Conservation (phyloP, 1,284 basidiomycete genomes). For the Tremellales sp. region DNA sequence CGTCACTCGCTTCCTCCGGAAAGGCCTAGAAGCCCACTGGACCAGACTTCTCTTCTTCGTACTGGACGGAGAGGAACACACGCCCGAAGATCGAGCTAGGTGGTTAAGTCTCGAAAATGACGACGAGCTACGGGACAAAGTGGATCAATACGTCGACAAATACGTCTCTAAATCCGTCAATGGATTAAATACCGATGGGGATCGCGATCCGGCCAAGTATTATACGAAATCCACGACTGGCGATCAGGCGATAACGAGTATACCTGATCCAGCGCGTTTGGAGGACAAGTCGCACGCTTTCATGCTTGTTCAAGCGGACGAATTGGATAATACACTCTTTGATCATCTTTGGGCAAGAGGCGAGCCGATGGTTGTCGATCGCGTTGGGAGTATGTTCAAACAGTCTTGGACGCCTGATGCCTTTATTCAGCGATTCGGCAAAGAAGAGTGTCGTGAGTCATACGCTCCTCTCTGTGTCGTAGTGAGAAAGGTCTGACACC, state of each 20-base stretch:
- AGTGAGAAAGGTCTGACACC: not conserved
- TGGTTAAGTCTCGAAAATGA: constrained; percentile 20
- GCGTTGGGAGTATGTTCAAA: constrained; percentile 59
- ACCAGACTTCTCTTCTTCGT: constrained; percentile 30
- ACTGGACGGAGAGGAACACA: constrained; percentile 19
- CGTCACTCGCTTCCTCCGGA: constrained; percentile 67
- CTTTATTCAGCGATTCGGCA: constrained; percentile 67
- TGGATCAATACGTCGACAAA: constrained; percentile 2
- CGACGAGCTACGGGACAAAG: constrained; percentile 11
- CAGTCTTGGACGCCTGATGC: constrained; percentile 75
- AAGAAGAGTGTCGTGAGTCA: constrained; percentile 56
- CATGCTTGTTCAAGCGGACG: constrained; percentile 52
- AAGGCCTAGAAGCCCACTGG: constrained; percentile 58
- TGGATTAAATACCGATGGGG: not conserved
- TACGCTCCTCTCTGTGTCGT: constrained; percentile 1
- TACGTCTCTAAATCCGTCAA: not conserved
- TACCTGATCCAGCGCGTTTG: constrained; percentile 37
- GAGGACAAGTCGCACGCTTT: constrained; percentile 26
- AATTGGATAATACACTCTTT: constrained; percentile 62
- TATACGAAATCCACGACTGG: constrained; percentile 35
- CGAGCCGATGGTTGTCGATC: constrained; percentile 70
- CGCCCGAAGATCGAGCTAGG: constrained; percentile 12
- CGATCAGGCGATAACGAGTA: constrained; percentile 35
- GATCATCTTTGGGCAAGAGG: constrained; percentile 66
- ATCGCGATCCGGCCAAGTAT: not conserved